These are phyloP conservation scores for Penicillium capsulatum DNA, from an alignment of 2,329 filamentous ascomycete species.

Conservation along the genomic window DNA sequence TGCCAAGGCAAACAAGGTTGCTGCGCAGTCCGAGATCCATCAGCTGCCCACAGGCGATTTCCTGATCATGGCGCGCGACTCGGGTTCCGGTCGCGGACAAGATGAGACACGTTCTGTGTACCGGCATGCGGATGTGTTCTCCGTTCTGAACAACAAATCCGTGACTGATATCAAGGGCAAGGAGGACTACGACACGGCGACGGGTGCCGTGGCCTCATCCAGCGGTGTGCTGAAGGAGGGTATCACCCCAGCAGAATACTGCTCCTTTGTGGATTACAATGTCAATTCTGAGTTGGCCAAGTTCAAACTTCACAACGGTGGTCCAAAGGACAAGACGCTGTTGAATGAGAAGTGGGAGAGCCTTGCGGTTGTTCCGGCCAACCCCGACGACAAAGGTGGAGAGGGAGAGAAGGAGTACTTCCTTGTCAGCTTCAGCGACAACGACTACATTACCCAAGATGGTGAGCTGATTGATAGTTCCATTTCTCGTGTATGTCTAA, in stretches of 20 bases:
- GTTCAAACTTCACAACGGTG: conserved; percentile 67
- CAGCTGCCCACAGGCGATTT: conserved; percentile 61
- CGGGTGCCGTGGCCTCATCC: conserved; percentile 45
- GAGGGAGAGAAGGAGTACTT: conserved; percentile 58
- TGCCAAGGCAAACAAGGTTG: conserved; percentile 50
- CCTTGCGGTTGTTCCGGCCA: conserved; percentile 58
- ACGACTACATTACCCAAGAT: conserved; percentile 72
- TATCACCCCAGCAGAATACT: conserved; percentile 59
- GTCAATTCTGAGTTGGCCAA: conserved; percentile 59
- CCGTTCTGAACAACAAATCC: conserved; percentile 50
- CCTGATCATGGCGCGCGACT: conserved; percentile 63
- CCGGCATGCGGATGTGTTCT: conserved; percentile 66
- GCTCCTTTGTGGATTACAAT: conserved; percentile 65
- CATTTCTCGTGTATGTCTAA: conserved; percentile 6
- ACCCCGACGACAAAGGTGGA: conserved; percentile 35
- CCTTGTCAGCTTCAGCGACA: conserved; percentile 64
- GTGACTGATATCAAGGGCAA: conserved; percentile 56
- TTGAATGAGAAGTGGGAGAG: conserved; percentile 78
- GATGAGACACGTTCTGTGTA: conserved; percentile 54
- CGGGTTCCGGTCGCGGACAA: conserved; percentile 56
- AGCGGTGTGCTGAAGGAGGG: conserved; percentile 52
- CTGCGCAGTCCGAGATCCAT: conserved; percentile 66
- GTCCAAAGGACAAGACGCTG: conserved; percentile 53
- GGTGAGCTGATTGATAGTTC: conserved; percentile 38
- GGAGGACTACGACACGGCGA: conserved; percentile 33